Base-by-base conservation (phyloP, 371 early-diverging fungal genomes). In the Mortierella sp. region DNA sequence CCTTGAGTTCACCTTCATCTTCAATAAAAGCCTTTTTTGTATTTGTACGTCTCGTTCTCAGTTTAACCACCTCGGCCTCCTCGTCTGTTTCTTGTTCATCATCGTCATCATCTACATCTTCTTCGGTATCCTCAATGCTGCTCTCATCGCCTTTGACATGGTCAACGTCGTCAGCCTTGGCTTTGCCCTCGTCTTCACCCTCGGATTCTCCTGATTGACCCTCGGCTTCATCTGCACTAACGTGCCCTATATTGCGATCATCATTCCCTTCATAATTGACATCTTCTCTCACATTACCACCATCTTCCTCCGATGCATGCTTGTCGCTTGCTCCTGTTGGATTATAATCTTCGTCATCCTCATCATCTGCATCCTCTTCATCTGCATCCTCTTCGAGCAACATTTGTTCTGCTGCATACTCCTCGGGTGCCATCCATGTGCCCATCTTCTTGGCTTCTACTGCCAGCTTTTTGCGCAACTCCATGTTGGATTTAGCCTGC, bases 1-100 rank as follows among this genome's bases (percentile, higher is more conserved):
- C 68, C n/a, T 61, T 69, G 66, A 72, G 22, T 31, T 79, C 79
- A 10, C 66, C 79, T 28, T 69, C 79, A 32, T 79, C 74, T 8
- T 66, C 73, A 40, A 79, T 73, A 43, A 73, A 34, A 8, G 22
- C 66, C 49, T 63, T 65, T 6, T 64, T 58, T 31, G 32, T 29
- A 5, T n/a, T 64, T 43, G 29, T 17, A 22, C 57, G 54, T 53
- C 53, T 23, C 10, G 53, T 9, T 53, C 17, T 61, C 34, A 34
- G 31, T n/a, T 7, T 42, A 29, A 45, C 31, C 54, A 42, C 64
- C 35, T 32, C 28, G 26, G 45, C 55, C 31, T 64, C 70, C 5
- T 70, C 63, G 1, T 37, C 71, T 26, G 40, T 57, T 22, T 64
- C 70, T 31, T 58, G 35, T 7, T 49, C 70, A 3, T 57, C 51